Conservation (phyloP, 331 rosid species). For the Stylosanthes scabra region DNA sequence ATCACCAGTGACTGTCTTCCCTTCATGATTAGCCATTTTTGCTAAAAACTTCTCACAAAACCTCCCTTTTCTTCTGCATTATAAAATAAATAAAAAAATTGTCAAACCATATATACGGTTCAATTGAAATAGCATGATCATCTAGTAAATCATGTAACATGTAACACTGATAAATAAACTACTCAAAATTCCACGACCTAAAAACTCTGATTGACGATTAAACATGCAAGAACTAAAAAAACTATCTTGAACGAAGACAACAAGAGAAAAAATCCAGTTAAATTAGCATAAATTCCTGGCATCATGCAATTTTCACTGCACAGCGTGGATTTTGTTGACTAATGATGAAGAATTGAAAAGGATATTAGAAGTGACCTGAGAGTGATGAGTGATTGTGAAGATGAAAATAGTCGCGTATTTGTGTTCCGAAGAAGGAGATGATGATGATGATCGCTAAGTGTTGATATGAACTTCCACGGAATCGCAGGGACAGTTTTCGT, state of each 20-base stretch:
- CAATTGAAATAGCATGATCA: not conserved
- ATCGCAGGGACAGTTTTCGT: constrained; percentile 6
- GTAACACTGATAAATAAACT: constrained; percentile 11
- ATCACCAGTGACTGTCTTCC: constrained; percentile 40
- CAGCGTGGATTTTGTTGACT: not conserved
- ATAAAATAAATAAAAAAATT: not conserved
- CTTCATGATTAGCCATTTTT: constrained; percentile 61
- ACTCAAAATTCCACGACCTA: not conserved
- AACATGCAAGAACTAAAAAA: constrained; percentile 15
- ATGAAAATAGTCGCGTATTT: constrained; percentile 9
- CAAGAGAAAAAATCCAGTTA: not conserved
- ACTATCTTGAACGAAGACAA: constrained; percentile 1
- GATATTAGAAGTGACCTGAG: constrained; percentile 44
- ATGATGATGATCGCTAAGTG: not conserved
- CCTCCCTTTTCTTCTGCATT: constrained; percentile 51
- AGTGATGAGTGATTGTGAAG: not conserved
- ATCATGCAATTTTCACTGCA: not conserved
- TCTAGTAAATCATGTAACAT: not conserved
- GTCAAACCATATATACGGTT: constrained; percentile 5
- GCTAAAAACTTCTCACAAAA: constrained; percentile 40
- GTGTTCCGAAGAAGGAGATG: constrained; percentile 21
- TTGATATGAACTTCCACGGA: constrained; percentile 7
- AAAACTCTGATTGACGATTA: constrained; percentile 12
- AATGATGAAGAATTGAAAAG: not conserved
- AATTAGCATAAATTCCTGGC: not conserved